A percentile compares a stretch with the other conserved stretches of the same genome.
phyloP scores from a whole-genome alignment of 176 grass and related monocot species.

The Pharus latifolius region DNA sequence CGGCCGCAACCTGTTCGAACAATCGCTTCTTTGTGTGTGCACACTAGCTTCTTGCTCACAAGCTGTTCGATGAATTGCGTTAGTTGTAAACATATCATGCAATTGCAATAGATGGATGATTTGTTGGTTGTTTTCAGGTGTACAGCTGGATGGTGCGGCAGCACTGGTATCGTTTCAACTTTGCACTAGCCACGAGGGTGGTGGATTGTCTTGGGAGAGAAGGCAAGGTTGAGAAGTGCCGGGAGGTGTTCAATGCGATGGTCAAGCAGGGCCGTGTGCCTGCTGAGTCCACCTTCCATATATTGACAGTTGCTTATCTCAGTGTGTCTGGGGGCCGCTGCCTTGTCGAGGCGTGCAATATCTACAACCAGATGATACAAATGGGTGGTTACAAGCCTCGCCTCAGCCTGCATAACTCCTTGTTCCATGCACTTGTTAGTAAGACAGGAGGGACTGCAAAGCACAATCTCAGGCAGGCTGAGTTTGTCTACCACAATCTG shows the following conservation, averaged over 20 bases:
- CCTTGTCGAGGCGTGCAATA: conserved; percentile 69
- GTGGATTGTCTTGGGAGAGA: conserved; percentile 85
- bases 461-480: conserved; percentile 81
- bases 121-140: conserved; percentile 55
- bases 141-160: conserved; percentile 85
- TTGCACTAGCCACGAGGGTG: conserved; percentile 71
- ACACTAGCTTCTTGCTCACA: not conserved
- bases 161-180: conserved; percentile 85
- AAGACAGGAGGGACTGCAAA: conserved; percentile 66
- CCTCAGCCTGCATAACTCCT: conserved; percentile 76
- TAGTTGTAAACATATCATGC: not conserved
- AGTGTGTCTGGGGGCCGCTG: conserved; percentile 39
- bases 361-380: conserved; percentile 97
- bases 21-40: not conserved
- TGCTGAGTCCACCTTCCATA: conserved; percentile 89
- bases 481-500: conserved; percentile 84
- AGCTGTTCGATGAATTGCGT: conserved; percentile 15
- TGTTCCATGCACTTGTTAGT: conserved; percentile 68
- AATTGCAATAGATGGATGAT: conserved; percentile 9
- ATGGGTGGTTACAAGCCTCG: conserved; percentile 70
- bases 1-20: conserved; percentile 13
- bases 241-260: conserved; percentile 64
- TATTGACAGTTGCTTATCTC: conserved; percentile 71
- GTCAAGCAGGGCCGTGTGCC: conserved; percentile 74
- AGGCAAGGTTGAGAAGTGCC: conserved; percentile 67